Evolutionary conservation across 2,329 filamentous ascomycete species (phyloP).

Genomic region (Scytalidium sp.): DNA sequence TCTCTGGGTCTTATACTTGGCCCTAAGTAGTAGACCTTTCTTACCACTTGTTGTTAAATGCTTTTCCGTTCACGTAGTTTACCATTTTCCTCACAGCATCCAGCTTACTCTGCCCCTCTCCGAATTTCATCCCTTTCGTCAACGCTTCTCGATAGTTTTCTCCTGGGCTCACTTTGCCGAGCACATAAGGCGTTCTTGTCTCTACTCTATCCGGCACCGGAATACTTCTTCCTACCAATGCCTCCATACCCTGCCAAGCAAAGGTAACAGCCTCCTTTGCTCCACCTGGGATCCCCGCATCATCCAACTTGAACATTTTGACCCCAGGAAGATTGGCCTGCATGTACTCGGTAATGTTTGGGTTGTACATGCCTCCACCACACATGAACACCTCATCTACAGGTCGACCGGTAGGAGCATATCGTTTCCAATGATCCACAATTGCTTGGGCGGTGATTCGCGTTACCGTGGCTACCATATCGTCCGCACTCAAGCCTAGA

Average conservation of each 20-base stretch:
- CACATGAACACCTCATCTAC: slow-evolving; percentile 60
- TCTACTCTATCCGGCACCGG: slow-evolving; percentile 52
- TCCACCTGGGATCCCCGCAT: slow-evolving; percentile 52
- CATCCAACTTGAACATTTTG: slow-evolving; percentile 52
- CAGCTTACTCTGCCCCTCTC: slow-evolving; percentile 38
- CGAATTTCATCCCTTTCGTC: slow-evolving; percentile 49
- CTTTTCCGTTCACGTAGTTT: slow-evolving; percentile 45
- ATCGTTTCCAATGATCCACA: slow-evolving; percentile 44
- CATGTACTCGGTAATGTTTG: slow-evolving; percentile 52
- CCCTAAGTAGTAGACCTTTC: too few species aligned
- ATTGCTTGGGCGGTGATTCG: slow-evolving; percentile 58
- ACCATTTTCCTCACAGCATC: slow-evolving; percentile 47
- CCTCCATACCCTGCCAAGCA: slow-evolving; percentile 60
- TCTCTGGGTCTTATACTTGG: too few species aligned
- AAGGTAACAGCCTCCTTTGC: slow-evolving; percentile 60
- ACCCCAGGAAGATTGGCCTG: slow-evolving; percentile 44
- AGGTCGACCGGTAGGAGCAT: slow-evolving; percentile 42
- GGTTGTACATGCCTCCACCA: slow-evolving; percentile 56
- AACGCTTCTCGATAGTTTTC: slow-evolving; percentile 52
- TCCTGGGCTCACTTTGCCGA: slow-evolving; percentile 53
- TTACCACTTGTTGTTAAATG: slow-evolving; percentile 45
- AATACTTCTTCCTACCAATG: slow-evolving; percentile 51
- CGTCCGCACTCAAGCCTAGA: slow-evolving; percentile 43
- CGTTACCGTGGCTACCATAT: slow-evolving; percentile 56
- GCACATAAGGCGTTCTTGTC: slow-evolving; percentile 45